Percentiles rank a stretch among this genome's conserved stretches.
Conservation (phyloP, 139 green algal genomes). For the Parachlorella kessleri region DNA sequence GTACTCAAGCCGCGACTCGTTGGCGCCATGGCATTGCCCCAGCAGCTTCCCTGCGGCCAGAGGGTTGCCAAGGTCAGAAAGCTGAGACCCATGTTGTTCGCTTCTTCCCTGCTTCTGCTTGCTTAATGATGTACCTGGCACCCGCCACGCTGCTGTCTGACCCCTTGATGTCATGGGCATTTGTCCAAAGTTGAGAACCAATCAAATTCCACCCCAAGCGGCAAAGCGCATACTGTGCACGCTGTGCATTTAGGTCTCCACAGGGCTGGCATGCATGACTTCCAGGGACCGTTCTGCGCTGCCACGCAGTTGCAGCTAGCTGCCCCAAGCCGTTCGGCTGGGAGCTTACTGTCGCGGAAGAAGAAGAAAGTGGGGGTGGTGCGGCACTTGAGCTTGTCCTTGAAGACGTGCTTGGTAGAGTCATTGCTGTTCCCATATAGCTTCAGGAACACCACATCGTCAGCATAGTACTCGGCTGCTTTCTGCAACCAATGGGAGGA, state of each 20-base stretch:
- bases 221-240: not conserved
- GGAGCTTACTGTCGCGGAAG: constrained; percentile 15
- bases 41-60: constrained; percentile 11
- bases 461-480: constrained; percentile 45
- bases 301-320: not conserved
- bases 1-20: constrained; percentile 18
- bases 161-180: not conserved
- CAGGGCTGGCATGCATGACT: no score
- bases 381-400: constrained; percentile 36
- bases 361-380: constrained; percentile 44
- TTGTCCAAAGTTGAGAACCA: not conserved
- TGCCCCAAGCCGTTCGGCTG: not conserved
- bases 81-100: no score
- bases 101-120: no score
- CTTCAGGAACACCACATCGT: constrained; percentile 48
- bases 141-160: no score
- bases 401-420: constrained; percentile 56
- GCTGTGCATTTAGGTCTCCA: no score
- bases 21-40: constrained; percentile 18
- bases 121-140: no score
- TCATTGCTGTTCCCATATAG: constrained; percentile 58
- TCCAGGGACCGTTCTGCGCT: not conserved
- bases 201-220: not conserved
- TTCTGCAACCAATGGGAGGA: constrained; percentile 34
- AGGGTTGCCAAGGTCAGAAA: no score